A percentile compares a stretch with the other conserved stretches of the same genome.
Evolutionary conservation across 2,329 filamentous ascomycete species (phyloP).

Genomic region (Dactylellina leptospora): DNA sequence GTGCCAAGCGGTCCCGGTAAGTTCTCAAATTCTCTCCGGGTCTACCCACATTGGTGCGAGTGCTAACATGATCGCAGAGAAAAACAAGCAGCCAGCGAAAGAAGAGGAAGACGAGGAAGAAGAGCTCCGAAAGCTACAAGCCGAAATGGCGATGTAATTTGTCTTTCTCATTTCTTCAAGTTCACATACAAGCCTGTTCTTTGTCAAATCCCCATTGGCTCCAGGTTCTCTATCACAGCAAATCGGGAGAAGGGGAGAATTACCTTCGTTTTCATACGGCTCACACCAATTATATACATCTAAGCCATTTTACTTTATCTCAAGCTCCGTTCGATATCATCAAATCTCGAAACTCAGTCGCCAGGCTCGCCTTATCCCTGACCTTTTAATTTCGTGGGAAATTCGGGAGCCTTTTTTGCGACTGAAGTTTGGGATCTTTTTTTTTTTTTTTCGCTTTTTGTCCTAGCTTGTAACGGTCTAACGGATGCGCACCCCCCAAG

Average conservation of each 20-base stretch:
- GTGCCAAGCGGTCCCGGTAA: constrained; percentile 73
- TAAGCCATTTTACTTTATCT: constrained; percentile 3
- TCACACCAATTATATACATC: constrained; percentile 4
- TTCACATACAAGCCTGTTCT: too few relatives aligned
- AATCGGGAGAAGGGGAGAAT: constrained; percentile 6
- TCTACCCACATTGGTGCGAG: neutral
- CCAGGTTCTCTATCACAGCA: neutral
- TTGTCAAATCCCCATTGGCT: constrained; percentile 10
- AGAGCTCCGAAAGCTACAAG: constrained; percentile 89
- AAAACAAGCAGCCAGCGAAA: constrained; percentile 64
- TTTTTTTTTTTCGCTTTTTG: constrained; percentile 5
- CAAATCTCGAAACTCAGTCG: neutral
- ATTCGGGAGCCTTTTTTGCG: constrained; percentile 9
- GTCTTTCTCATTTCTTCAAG: too few relatives aligned
- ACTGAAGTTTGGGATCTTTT: constrained; percentile 19
- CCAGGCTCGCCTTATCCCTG: neutral
- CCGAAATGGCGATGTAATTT: constrained; percentile 91
- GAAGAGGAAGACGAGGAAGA: constrained; percentile 95
- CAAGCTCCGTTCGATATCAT: neutral
- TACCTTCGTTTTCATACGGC: constrained; percentile 14
- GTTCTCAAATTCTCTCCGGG: too few relatives aligned
- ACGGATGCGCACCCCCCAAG: neutral
- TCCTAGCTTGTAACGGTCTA: constrained; percentile 19
- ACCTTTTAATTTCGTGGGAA: constrained; percentile 5
- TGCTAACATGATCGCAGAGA: constrained; percentile 61